Evolutionary conservation across 768 basidiomycete genomes (phyloP), one percentile per base, ranked within the genome.

Genomic region (Hortiboletus flavorubellus): DNA sequence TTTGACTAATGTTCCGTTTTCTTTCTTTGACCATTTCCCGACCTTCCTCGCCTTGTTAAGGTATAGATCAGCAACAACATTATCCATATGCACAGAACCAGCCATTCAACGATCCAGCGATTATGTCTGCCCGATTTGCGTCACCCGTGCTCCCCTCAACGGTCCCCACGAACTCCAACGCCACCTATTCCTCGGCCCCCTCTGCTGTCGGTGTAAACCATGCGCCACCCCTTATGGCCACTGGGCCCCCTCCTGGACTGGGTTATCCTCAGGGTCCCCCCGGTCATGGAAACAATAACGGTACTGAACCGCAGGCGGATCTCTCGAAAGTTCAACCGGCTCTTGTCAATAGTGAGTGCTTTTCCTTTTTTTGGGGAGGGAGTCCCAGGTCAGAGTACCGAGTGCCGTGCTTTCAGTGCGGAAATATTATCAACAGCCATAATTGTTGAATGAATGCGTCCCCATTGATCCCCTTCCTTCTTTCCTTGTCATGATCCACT

Each of bases 401-500:
- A 90, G 87, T 76, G 73, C 86, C 86, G 84, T 88, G 78, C 87
- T 87, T 89, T 87, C 86, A 90, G 88, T 87, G 84, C 87, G 86
- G 85, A 86, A 85, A 81, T 76, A 82, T 76, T 82, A 82, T 74
- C 78, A 84, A 80, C 85, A 80, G 70, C 80, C 80, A 76, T 89
- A 78, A 89, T 68, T 64, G 56, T 62, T 63, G 63, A 68, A 69
- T 70, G 66, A 67, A 70, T 75, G 69, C 74, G 46, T 62, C 65
- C 47, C 56, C 64, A 33, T 49, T 67, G 23, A 52, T 54, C 58
- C 49, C 47, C 44, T 56, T 58, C 49, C 41, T 46, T 56, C 57
- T 63, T 64, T 56, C 65, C 54, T 60, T 61, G 55, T 66, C 61
- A 51, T 66, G 60, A 59, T 61, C 58, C 47, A 31, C 63, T 59